phyloP scores from a whole-genome alignment of 768 basidiomycete species.

The Leccinum barrowsii region DNA sequence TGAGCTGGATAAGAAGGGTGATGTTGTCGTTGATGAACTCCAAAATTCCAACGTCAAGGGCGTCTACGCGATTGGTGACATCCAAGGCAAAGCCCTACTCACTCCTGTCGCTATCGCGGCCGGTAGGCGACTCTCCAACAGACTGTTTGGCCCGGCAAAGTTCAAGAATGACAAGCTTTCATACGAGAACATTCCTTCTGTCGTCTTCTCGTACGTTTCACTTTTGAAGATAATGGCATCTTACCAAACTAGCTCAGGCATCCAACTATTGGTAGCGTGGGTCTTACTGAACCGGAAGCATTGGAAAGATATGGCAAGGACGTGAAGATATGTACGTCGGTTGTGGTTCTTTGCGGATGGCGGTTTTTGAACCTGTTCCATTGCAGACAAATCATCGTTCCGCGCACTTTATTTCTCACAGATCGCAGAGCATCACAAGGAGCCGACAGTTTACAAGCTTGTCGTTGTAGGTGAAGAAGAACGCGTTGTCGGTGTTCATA shows the following conservation, averaged over 20 bases:
- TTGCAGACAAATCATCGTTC: constrained; percentile 73
- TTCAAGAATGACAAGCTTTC: constrained; percentile 84
- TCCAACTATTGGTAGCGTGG: constrained; percentile 93
- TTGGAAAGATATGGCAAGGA: constrained; percentile 81
- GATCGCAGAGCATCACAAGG: constrained; percentile 86
- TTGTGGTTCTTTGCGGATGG: background rate
- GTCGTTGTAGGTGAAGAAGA: constrained; percentile 85
- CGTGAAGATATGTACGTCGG: constrained; percentile 82
- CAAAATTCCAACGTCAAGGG: constrained; percentile 74
- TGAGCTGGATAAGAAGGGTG: constrained; percentile 71
- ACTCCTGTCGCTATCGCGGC: constrained; percentile 99
- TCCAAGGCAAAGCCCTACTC: constrained; percentile 85
- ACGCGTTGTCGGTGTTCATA: constrained; percentile 93
- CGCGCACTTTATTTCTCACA: constrained; percentile 89
- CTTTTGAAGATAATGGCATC: constrained; percentile 1
- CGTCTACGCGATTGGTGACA: constrained; percentile 87
- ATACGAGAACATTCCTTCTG: constrained; percentile 89
- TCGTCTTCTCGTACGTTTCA: constrained; percentile 87
- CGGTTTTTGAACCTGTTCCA: background rate
- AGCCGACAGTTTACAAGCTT: constrained; percentile 93
- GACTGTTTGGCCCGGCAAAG: constrained; percentile 83
- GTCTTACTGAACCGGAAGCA: constrained; percentile 91
- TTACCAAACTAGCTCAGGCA: constrained; percentile 50
- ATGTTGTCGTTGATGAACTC: constrained; percentile 86
- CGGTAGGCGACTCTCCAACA: constrained; percentile 82